These are phyloP conservation scores for Ulota crispa DNA, from an alignment of 225 moss, liverwort and hornwort species.

Conservation along the genomic window DNA sequence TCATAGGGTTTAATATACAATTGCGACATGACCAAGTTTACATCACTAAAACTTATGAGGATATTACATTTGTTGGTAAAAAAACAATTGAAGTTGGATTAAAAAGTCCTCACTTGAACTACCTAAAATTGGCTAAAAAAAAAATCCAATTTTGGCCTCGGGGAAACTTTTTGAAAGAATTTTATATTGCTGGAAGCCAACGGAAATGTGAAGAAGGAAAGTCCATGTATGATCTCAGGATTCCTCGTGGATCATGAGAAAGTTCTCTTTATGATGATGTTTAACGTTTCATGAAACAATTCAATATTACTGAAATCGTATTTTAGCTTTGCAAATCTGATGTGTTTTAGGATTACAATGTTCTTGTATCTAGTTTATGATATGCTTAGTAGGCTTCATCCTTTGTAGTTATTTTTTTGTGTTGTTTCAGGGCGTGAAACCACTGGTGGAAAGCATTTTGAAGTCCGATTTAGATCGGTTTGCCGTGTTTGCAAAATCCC, in stretches of 20 bases:
- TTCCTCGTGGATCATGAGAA: not conserved
- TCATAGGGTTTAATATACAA: too few species aligned
- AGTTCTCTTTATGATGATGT: not conserved
- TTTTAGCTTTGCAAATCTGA: not conserved
- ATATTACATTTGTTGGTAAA: not conserved
- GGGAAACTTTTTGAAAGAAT: not conserved
- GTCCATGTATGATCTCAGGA: not conserved
- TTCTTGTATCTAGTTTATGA: not conserved
- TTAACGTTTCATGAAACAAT: not conserved
- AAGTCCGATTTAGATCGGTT: constrained; percentile 80
- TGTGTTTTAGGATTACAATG: not conserved
- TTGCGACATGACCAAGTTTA: not conserved
- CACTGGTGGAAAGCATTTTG: constrained; percentile 61
- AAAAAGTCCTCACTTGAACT: not conserved
- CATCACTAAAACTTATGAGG: not conserved
- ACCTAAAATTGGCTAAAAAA: not conserved
- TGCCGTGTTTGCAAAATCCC: constrained; percentile 71
- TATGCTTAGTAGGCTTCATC: not conserved
- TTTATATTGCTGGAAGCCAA: not conserved
- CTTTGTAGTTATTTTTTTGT: not conserved
- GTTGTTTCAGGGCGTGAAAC: constrained; percentile 62
- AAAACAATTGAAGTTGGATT: not conserved
- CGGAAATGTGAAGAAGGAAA: not conserved
- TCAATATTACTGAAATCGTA: not conserved
- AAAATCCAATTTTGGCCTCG: not conserved